Conservation (phyloP, 371 early-diverging fungal genomes). For the Blyttiomyces sp. region DNA sequence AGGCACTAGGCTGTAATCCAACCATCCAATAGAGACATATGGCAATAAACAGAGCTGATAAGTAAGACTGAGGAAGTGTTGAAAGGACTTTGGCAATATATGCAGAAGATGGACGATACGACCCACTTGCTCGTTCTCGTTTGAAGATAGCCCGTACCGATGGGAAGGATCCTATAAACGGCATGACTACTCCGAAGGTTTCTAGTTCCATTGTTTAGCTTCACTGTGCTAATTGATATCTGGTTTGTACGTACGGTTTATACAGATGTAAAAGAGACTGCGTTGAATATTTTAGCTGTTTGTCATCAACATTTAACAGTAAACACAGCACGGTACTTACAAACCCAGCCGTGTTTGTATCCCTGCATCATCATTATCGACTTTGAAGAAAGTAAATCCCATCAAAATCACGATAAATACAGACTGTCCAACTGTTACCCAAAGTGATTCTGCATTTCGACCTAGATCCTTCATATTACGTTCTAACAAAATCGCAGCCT, state of each 20-base stretch:
- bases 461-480: conserved; percentile 42
- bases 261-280: conserved; percentile 45
- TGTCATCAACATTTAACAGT: background rate
- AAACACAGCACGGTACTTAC: background rate
- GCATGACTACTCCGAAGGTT: conserved; percentile 49
- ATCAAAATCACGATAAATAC: conserved; percentile 27
- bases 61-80: conserved; percentile 26
- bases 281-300: background rate
- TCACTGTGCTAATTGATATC: too few relatives aligned
- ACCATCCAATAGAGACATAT: conserved; percentile 38
- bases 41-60: conserved; percentile 28
- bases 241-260: too few relatives aligned
- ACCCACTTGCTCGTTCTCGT: conserved; percentile 51
- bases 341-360: conserved; percentile 47
- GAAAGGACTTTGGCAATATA: conserved; percentile 49
- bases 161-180: conserved; percentile 39
- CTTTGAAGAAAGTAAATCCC: conserved; percentile 38
- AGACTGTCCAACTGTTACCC: conserved; percentile 36
- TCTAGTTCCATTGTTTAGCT: too few relatives aligned
- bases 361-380: conserved; percentile 29
- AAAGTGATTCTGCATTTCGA: conserved; percentile 32
- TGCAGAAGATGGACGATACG: conserved; percentile 46
- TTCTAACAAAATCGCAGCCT: conserved; percentile 28
- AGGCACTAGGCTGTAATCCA: conserved; percentile 33
- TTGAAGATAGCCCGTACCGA: conserved; percentile 44